Conservation (phyloP, 2,329 filamentous ascomycete genomes). For the Cercospora canescens region DNA sequence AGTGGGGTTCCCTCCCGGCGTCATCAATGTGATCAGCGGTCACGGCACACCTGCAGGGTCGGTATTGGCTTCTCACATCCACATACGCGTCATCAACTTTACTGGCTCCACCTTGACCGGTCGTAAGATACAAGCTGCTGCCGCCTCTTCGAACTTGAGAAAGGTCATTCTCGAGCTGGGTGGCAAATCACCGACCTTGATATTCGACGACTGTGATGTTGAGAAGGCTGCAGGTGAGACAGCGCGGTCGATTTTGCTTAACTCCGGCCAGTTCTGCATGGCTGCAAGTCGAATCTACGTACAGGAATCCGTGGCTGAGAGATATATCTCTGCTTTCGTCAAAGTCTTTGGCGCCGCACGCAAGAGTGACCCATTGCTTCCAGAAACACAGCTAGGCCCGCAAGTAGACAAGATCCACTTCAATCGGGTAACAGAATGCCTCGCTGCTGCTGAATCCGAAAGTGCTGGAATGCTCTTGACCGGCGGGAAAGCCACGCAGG, state of each 20-base stretch:
- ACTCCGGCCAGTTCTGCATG: conserved; percentile 30
- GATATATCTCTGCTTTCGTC: conserved; percentile 45
- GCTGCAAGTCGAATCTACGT: conserved; percentile 35
- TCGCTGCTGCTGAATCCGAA: too few relatives aligned
- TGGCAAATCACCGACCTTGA: conserved; percentile 47
- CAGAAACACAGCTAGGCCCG: conserved; percentile 2
- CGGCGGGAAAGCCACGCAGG: too few relatives aligned
- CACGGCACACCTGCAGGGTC: conserved; percentile 60
- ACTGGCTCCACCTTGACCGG: conserved; percentile 73
- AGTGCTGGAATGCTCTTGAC: too few relatives aligned
- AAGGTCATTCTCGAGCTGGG: conserved; percentile 51
- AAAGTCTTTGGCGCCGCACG: conserved; percentile 28
- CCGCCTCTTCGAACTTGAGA: conserved; percentile 44
- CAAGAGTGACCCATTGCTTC: conserved; percentile 62
- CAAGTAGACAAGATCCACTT: conserved; percentile 12
- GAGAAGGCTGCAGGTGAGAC: conserved; percentile 31
- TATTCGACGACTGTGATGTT: conserved; percentile 49
- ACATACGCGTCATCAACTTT: conserved; percentile 74
- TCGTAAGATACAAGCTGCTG: conserved; percentile 40
- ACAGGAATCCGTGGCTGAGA: conserved; percentile 45
- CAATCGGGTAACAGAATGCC: too few relatives aligned
- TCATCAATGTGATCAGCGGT: conserved; percentile 70
- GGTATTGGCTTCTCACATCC: conserved; percentile 64
- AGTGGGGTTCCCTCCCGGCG: conserved; percentile 74
- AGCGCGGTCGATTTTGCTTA: conserved; percentile 10